Conservation (phyloP, 2,329 filamentous ascomycete species). For the Cladosporium sp. region DNA sequence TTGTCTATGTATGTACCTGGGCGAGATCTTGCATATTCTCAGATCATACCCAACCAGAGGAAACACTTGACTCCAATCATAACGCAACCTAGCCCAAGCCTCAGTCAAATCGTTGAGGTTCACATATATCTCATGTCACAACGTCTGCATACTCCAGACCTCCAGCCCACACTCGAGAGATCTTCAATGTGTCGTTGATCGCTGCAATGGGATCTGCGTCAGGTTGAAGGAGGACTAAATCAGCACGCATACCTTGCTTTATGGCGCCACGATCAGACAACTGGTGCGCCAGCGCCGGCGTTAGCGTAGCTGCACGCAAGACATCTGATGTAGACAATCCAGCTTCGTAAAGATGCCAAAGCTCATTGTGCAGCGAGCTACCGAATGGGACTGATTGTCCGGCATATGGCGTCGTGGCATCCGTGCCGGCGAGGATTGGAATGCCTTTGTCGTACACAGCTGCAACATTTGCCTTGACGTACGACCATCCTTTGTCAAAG, state of each 20-base stretch:
- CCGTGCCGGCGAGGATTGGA: slow-evolving; percentile 74
- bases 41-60: too few relatives aligned
- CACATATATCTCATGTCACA: too few relatives aligned
- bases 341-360: background rate
- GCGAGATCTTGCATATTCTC: too few relatives aligned
- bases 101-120: too few relatives aligned
- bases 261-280: background rate
- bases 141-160: slow-evolving; percentile 86
- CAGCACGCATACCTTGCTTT: background rate
- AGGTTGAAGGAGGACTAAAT: background rate
- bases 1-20: too few relatives aligned
- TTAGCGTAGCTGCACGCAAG: background rate
- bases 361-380: background rate
- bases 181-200: background rate
- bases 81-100: too few relatives aligned
- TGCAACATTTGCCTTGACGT: slow-evolving; percentile 57
- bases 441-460: slow-evolving; percentile 73
- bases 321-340: background rate
- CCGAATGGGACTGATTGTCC: background rate
- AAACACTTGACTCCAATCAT: too few relatives aligned
- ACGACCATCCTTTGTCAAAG: slow-evolving; percentile 66
- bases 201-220: background rate
- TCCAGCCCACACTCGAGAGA: slow-evolving; percentile 50
- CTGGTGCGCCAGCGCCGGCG: background rate
- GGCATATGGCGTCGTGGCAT: slow-evolving; percentile 43